Evolutionary conservation across 2,329 filamentous ascomycete species (phyloP).

Genomic region (Monosporascus sp.): DNA sequence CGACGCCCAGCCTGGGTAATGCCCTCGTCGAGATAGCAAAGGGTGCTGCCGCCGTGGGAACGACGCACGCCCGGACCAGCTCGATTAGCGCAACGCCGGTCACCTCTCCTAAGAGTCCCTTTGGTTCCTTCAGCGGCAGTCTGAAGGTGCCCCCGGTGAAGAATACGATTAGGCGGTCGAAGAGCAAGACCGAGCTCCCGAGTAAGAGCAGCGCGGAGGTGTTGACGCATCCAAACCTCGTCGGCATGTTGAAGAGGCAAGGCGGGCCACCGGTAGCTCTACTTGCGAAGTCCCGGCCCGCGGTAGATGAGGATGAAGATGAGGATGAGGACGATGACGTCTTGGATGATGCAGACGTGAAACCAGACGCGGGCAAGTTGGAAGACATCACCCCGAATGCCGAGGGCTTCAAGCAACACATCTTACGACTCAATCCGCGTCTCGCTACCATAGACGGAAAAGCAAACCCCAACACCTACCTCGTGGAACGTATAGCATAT

Average conservation of each 20-base stretch:
- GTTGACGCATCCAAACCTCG: conserved; percentile 38
- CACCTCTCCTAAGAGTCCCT: conserved; percentile 48
- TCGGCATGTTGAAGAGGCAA: conserved; percentile 45
- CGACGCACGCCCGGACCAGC: conserved; percentile 51
- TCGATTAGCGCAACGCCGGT: conserved; percentile 53
- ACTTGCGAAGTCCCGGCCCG: conserved; percentile 34
- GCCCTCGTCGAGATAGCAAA: conserved; percentile 51
- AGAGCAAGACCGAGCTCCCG: conserved; percentile 49
- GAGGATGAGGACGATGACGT: conserved; percentile 56
- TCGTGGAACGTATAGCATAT: conserved; percentile 76
- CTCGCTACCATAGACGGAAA: conserved; percentile 37
- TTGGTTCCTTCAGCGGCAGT: conserved; percentile 21
- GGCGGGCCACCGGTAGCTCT: conserved; percentile 50
- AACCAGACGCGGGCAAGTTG: conserved; percentile 55
- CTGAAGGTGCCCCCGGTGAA: conserved; percentile 35
- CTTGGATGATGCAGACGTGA: conserved; percentile 54
- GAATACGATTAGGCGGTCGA: conserved; percentile 46
- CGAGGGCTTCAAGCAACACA: conserved; percentile 71
- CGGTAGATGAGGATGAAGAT: conserved; percentile 47
- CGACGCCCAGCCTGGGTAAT: conserved; percentile 53
- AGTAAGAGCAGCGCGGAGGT: conserved; percentile 30
- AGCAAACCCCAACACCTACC: conserved; percentile 43
- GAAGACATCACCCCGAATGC: conserved; percentile 67
- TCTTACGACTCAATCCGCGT: conserved; percentile 67
- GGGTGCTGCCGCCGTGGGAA: conserved; percentile 49